Conservation (phyloP, 2,329 filamentous ascomycete species). For the Alternaria burnsii region DNA sequence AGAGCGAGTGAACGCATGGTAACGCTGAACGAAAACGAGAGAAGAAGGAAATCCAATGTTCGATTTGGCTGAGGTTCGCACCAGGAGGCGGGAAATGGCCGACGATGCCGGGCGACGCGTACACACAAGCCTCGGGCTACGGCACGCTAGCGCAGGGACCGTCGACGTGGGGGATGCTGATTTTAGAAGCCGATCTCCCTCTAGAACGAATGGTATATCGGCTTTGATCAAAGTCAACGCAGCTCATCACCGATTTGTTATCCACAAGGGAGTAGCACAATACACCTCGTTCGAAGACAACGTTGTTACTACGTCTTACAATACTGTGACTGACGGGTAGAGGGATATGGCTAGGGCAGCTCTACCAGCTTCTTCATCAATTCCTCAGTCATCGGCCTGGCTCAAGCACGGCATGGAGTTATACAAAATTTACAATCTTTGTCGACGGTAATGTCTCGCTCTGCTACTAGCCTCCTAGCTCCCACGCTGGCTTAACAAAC, state of each 20-base stretch:
- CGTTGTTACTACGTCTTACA: not conserved
- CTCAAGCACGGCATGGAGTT: not conserved
- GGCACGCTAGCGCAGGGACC: constrained; percentile 26
- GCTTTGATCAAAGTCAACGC: not conserved
- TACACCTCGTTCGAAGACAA: not conserved
- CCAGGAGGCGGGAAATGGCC: constrained; percentile 8
- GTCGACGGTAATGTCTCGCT: not conserved
- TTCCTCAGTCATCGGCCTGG: not conserved
- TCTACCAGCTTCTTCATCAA: not conserved
- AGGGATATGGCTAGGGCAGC: not conserved
- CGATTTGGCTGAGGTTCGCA: not conserved
- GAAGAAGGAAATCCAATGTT: constrained; percentile 11
- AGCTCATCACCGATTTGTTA: not conserved
- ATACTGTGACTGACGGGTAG: not conserved
- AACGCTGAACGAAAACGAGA: not conserved
- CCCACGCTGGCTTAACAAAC: not conserved
- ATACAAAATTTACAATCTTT: not conserved
- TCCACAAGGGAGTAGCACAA: not conserved
- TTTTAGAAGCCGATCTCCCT: constrained; percentile 1
- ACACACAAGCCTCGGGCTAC: constrained; percentile 17
- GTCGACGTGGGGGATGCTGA: not conserved
- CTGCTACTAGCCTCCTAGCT: not conserved
- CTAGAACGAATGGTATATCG: not conserved
- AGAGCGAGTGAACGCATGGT: constrained; percentile 27
- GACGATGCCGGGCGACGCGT: constrained; percentile 12